Conservation (phyloP, 352 stramenopile species). For the Globisporangium perplexum region DNA sequence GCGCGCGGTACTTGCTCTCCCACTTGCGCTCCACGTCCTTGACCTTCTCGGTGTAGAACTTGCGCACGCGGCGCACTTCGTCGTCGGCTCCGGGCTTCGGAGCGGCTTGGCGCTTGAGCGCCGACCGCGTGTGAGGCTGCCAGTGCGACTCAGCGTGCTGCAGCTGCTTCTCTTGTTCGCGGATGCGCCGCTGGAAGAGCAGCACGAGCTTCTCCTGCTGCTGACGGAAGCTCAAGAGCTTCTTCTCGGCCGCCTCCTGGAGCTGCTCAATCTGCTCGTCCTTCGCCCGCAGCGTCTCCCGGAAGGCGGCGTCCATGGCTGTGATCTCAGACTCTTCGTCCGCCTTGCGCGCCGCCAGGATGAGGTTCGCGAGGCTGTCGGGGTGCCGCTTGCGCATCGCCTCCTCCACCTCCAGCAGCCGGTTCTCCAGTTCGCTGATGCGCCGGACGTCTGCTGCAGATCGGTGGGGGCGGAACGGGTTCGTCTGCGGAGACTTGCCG, state of each 20-base stretch:
- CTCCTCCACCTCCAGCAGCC: conserved; percentile 64
- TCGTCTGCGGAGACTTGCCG: background rate
- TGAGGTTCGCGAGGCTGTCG: conserved; percentile 75
- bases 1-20: conserved; percentile 54
- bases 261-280: conserved; percentile 41
- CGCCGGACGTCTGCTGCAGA: conserved; percentile 55
- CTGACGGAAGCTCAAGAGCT: conserved; percentile 64
- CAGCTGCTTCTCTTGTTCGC: conserved; percentile 41
- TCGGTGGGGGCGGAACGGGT: conserved; percentile 10
- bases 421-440: conserved; percentile 70
- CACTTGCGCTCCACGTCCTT: conserved; percentile 73
- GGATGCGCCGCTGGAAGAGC: conserved; percentile 62
- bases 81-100: conserved; percentile 16
- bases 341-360: conserved; percentile 58
- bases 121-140: conserved; percentile 1
- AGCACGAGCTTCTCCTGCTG: conserved; percentile 74
- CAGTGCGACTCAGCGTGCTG: background rate
- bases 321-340: conserved; percentile 56
- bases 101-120: conserved; percentile 3
- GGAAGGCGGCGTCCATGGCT: conserved; percentile 27
- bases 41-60: conserved; percentile 74
- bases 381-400: conserved; percentile 71
- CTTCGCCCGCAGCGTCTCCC: conserved; percentile 34
- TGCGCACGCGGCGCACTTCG: conserved; percentile 45
- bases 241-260: conserved; percentile 47